Evolutionary conservation across 73 alveolate genomes (phyloP).

Genomic region (Halteria grandinella): DNA sequence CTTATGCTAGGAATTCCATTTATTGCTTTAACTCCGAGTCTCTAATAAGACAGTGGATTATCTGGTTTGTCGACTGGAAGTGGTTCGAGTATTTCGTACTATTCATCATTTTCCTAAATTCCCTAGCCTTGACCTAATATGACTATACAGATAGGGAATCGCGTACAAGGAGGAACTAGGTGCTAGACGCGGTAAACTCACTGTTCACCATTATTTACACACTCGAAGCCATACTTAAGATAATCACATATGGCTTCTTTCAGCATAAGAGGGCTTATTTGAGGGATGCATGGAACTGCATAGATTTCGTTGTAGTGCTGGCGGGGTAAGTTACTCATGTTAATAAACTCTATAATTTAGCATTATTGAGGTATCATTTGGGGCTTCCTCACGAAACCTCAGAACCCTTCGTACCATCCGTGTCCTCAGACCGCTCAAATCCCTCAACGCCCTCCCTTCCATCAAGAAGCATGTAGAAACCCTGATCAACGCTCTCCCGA

Average conservation of each 20-base stretch:
- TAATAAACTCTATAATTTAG: background rate
- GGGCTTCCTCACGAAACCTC: background rate
- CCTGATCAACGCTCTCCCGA: background rate
- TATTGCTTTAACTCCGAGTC: no score
- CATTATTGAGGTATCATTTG: background rate
- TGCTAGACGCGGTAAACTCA: conserved; percentile 5
- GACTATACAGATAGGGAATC: conserved; percentile 40
- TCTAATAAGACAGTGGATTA: no score
- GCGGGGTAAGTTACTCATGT: conserved; percentile 58
- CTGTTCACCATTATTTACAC: conserved; percentile 62
- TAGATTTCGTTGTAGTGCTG: conserved; percentile 74
- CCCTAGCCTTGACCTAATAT: conserved; percentile 22
- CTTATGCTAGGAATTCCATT: no score
- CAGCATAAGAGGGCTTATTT: conserved; percentile 58
- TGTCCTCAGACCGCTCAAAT: background rate
- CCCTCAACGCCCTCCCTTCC: background rate
- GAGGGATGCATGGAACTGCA: conserved; percentile 80
- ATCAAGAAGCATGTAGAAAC: background rate
- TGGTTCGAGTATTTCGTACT: conserved; percentile 24
- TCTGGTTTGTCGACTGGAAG: background rate
- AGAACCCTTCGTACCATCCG: background rate
- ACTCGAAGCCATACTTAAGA: conserved; percentile 64
- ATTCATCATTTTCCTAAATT: background rate
- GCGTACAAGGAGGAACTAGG: background rate
- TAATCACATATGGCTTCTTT: conserved; percentile 70